These are phyloP conservation scores for Peronospora belbahrii DNA, from an alignment of 352 stramenopile species.

Conservation along the genomic window DNA sequence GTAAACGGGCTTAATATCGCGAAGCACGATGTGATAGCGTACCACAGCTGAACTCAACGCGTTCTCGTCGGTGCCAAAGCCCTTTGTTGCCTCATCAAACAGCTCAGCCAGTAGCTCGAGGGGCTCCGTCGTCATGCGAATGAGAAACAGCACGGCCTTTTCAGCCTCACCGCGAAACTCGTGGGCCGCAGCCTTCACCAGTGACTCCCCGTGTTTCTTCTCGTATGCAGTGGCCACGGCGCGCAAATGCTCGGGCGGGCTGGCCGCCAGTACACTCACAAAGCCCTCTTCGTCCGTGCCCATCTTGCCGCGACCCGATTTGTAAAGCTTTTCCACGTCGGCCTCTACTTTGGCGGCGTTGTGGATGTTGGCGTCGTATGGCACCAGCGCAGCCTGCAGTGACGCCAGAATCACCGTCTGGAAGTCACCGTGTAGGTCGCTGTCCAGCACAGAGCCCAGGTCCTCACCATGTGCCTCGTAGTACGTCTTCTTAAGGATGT, in stretches of 20 bases:
- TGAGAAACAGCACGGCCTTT: conserved; percentile 53
- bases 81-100: conserved; percentile 67
- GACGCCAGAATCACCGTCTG: conserved; percentile 65
- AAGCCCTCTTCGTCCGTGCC: conserved; percentile 67
- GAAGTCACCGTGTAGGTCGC: conserved; percentile 66
- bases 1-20: conserved; percentile 76
- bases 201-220: conserved; percentile 62
- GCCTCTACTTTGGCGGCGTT: conserved; percentile 49
- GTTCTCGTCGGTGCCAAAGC: conserved; percentile 65
- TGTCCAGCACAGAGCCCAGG: conserved; percentile 45
- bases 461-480: conserved; percentile 59
- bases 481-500: conserved; percentile 82
- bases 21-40: conserved; percentile 75
- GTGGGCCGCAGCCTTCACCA: conserved; percentile 54
- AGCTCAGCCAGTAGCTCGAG: conserved; percentile 53
- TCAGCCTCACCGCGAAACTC: conserved; percentile 57
- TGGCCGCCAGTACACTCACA: conserved; percentile 42
- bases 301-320: conserved; percentile 55
- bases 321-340: conserved; percentile 62
- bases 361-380: conserved; percentile 60
- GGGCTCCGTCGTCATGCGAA: conserved; percentile 57
- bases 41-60: conserved; percentile 54
- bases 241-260: conserved; percentile 55
- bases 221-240: conserved; percentile 49
- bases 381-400: conserved; percentile 42